Base-by-base conservation (phyloP, 305 asterid genomes). In the Fraxinus greggii region DNA sequence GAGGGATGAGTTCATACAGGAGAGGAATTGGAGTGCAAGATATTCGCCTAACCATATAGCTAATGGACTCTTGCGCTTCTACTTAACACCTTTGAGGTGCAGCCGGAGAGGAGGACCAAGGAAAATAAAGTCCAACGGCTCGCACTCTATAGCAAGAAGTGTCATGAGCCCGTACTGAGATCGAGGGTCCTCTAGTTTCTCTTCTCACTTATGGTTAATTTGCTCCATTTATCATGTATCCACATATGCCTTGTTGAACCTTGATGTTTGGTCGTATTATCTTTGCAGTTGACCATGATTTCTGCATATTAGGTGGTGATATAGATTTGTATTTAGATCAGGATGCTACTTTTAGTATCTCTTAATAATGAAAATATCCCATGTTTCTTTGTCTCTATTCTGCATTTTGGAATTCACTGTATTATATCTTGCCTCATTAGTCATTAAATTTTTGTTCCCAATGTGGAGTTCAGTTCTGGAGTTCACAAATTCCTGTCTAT, bases 11-110 rank as follows among this genome's bases (percentile, higher is more conserved):
- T 86, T 87, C 10, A 91, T 88, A 81, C 79, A 92, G 93, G 98
- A 95, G 87, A 92, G 89, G 89, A 94, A 94, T 76, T 83, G 93
- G 81, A 95, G 97, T 76, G 97, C 93, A 5, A 89, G 93, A 86
- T 92, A 90, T 87, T 91, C 97, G 0, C 97, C 97, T 0, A 92
- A 87, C 79, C 85, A 89, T 80, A 78, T 87, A 3, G 97, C 94
- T 78, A 94, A 93, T 33, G 97, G 99, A 35, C 94, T 94, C 17
- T 86, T 95, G 33, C 88, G 97, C 65, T 92, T 95, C 84, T 94
- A 95, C 86, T 86, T 92, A 88, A 87, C 98, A 0, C 99, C 98
- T 1, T 3, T 89, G 92, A 91, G 95, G 84, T 79, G 93, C 78
- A 87, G 93, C 83, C 88, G 95, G 81, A 90, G 95, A 88, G 91